Conservation (phyloP, 176 grass and related monocot species). For the Aegilops longissima region DNA sequence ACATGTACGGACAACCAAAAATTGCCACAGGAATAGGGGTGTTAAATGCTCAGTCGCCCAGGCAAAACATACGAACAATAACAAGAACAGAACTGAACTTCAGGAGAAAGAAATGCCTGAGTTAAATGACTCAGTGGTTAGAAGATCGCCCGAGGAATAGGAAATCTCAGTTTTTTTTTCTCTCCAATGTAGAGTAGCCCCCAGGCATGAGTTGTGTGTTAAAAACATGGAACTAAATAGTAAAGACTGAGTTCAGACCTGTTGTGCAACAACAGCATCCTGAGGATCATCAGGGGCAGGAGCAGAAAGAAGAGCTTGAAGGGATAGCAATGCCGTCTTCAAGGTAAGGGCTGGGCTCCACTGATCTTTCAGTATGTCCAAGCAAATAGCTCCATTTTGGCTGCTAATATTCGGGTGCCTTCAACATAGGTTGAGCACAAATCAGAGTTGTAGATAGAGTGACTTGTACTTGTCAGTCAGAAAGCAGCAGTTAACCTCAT, state of each 20-base stretch:
- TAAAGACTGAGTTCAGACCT: constrained; percentile 48
- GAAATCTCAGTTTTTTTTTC: neutral
- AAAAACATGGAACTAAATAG: constrained; percentile 11
- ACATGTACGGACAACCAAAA: neutral
- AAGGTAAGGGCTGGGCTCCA: constrained; percentile 98
- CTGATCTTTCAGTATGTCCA: constrained; percentile 99
- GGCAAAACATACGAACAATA: neutral
- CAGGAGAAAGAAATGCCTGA: neutral
- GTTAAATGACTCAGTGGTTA: neutral
- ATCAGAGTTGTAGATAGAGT: neutral
- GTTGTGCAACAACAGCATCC: constrained; percentile 96
- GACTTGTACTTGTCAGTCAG: neutral
- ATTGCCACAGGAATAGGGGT: neutral
- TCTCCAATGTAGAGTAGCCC: neutral
- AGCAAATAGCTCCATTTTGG: constrained; percentile 98
- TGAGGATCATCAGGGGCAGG: constrained; percentile 97
- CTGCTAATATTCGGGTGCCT: constrained; percentile 99
- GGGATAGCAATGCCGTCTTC: constrained; percentile 89
- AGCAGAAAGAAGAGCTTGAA: constrained; percentile 91
- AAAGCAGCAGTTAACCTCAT: neutral
- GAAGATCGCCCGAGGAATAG: neutral
- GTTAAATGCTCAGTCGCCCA: neutral
- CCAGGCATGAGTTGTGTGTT: neutral
- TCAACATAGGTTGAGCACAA: constrained; percentile 41
- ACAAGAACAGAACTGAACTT: constrained; percentile 1